phyloP scores from a whole-genome alignment of 345 rosid species.

The Heritiera fomes region DNA sequence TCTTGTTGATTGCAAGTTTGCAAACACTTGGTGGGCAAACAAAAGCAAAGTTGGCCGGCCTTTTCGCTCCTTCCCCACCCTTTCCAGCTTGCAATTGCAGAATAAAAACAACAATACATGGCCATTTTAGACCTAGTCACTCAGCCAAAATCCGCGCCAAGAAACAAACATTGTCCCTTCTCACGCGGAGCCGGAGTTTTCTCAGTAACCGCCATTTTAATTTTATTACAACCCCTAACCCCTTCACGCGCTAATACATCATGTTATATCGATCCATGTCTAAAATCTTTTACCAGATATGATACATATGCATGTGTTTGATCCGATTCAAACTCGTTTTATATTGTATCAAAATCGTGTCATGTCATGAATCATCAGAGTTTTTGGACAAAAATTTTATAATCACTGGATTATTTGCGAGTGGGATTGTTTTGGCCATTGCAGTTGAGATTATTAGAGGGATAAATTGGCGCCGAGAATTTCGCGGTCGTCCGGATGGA shows the following conservation, averaged over 20 bases:
- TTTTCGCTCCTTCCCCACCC: background rate
- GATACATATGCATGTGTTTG: too few relatives aligned
- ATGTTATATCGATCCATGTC: too few relatives aligned
- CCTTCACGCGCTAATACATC: background rate
- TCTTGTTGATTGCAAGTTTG: background rate
- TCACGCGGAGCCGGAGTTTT: background rate
- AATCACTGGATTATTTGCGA: background rate
- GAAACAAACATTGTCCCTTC: background rate
- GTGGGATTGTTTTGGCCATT: background rate
- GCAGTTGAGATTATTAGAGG: slow-evolving; percentile 23
- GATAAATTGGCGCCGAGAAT: slow-evolving; percentile 47
- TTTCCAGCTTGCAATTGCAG: slow-evolving; percentile 12
- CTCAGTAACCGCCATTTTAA: background rate
- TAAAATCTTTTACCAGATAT: too few relatives aligned
- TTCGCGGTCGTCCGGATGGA: slow-evolving; percentile 34
- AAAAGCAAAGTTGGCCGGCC: slow-evolving; percentile 16
- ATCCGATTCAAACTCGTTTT: too few relatives aligned
- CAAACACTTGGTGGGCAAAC: background rate
- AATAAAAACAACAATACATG: too few relatives aligned
- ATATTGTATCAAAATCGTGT: too few relatives aligned
- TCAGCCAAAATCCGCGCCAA: background rate
- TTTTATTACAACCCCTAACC: background rate
- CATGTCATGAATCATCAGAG: too few relatives aligned
- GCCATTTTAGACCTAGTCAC: too few relatives aligned
- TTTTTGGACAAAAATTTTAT: background rate